A percentile compares a stretch with the other conserved stretches of the same genome.
Conservation (phyloP, 225 moss, liverwort and hornwort genomes). For the Asterella californica region DNA sequence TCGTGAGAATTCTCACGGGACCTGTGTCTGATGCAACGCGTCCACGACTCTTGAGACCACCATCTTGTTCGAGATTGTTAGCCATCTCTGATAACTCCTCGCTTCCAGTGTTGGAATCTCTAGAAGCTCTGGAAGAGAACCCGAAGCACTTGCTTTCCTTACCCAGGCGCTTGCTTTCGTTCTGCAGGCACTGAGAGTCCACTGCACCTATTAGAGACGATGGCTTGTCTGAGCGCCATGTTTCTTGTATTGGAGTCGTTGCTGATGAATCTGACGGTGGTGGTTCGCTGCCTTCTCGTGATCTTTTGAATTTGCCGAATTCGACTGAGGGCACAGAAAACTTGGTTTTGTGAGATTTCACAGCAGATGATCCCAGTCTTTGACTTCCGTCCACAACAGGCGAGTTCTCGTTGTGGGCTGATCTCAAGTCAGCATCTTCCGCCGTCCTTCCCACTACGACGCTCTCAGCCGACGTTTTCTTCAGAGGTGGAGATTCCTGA, state of each 20-base stretch:
- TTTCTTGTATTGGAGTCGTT: not conserved
- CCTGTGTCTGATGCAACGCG: not conserved
- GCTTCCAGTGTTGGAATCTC: not conserved
- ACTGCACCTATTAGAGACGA: not conserved
- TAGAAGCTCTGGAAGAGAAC: not conserved
- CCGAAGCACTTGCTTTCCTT: not conserved
- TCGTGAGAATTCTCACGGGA: not conserved
- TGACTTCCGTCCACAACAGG: not conserved
- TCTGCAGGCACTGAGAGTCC: not conserved
- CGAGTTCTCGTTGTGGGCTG: not conserved
- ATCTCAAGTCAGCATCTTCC: not conserved
- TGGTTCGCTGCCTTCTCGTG: not conserved
- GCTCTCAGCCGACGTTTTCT: conserved; percentile 6
- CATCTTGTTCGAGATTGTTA: not conserved
- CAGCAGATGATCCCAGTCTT: not conserved
- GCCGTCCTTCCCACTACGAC: not conserved
- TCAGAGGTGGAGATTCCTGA: not conserved
- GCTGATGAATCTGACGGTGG: not conserved
- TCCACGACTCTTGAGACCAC: not conserved
- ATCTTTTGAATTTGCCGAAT: conserved; percentile 11
- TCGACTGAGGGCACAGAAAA: conserved; percentile 4
- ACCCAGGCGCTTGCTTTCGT: not conserved
- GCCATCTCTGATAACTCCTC: not conserved
- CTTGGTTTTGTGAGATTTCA: not conserved
- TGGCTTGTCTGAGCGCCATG: not conserved